Base-by-base conservation (phyloP, 768 basidiomycete species). In the Mrakia frigida region DNA sequence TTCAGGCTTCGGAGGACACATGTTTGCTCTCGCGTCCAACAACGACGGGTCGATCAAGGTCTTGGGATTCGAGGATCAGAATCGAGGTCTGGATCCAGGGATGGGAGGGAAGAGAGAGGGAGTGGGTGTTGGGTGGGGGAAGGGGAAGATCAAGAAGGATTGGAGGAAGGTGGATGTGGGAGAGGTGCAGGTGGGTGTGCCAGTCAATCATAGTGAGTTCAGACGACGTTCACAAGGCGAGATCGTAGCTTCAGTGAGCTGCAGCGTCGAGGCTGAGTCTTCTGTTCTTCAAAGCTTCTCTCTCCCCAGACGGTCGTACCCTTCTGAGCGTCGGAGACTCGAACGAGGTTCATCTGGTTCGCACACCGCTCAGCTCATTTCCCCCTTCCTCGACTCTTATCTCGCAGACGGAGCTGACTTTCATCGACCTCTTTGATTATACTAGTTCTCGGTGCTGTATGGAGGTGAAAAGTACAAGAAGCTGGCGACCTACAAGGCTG, bases 171-270 rank as follows among this genome's bases (percentile, higher is more conserved):
- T 60, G 31, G 71, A 72, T 14, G 68, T 75, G 1, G 43, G 69
- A 14, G 74, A 75, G 68, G 70, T 75, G 25, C 68, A 61, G 53
- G 41, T 75, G 1, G 65, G 65, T 0, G 74, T 70, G 10, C 56
- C 52, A 7, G 74, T 75, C 39, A 75, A 75, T 56, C 74, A 75
- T 43, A 41, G 74, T 75, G 68, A 52, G 74, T 61, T 16, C 14
- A 9, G 43, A 33, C 28, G 13, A 21, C 18, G 6, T 25, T 35
- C 43, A 50, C 35, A 37, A 43, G 21, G n/a, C n/a, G n/a, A n/a
- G n/a, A n/a, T n/a, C n/a, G n/a, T n/a, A n/a, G n/a, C n/a, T n/a
- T n/a, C n/a, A n/a, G n/a, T n/a, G n/a, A n/a, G n/a, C n/a, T n/a
- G n/a, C n/a, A n/a, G n/a, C n/a, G n/a, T n/a, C n/a, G n/a, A n/a